phyloP scores from a whole-genome alignment of 768 basidiomycete species.

The Lactarius akahatsu region DNA sequence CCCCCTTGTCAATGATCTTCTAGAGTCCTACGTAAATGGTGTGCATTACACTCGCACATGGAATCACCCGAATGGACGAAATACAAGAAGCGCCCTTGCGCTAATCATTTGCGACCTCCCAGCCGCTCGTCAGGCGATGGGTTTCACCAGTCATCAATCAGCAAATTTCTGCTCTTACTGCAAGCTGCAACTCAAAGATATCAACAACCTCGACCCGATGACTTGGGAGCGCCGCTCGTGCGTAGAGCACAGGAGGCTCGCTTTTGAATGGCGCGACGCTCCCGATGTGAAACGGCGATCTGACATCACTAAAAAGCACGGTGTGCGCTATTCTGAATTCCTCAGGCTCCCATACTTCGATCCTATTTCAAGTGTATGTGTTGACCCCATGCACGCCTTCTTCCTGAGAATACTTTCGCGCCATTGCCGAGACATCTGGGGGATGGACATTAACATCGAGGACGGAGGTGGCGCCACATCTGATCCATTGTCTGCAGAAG shows the following conservation, averaged over 20 bases:
- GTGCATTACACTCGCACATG: constrained; percentile 34
- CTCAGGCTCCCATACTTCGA: constrained; percentile 30
- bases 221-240: neutral
- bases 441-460: neutral
- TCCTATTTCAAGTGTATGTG: constrained; percentile 17
- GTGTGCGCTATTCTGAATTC: constrained; percentile 33
- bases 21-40: constrained; percentile 38
- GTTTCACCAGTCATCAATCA: neutral
- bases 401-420: constrained; percentile 24
- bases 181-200: neutral
- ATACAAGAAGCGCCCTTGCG: constrained; percentile 3
- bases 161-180: constrained; percentile 1
- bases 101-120: constrained; percentile 5
- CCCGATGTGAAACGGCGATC: constrained; percentile 13
- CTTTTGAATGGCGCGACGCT: constrained; percentile 30
- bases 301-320: constrained; percentile 26
- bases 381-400: constrained; percentile 34
- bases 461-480: neutral
- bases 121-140: neutral
- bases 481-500: neutral
- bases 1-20: constrained; percentile 41
- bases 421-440: constrained; percentile 26
- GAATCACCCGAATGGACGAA: constrained; percentile 8
- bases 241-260: constrained; percentile 17
- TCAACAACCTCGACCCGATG: neutral